phyloP scores from a whole-genome alignment of 768 basidiomycete genomes.

The Gloeopeniophorella convolvens region DNA sequence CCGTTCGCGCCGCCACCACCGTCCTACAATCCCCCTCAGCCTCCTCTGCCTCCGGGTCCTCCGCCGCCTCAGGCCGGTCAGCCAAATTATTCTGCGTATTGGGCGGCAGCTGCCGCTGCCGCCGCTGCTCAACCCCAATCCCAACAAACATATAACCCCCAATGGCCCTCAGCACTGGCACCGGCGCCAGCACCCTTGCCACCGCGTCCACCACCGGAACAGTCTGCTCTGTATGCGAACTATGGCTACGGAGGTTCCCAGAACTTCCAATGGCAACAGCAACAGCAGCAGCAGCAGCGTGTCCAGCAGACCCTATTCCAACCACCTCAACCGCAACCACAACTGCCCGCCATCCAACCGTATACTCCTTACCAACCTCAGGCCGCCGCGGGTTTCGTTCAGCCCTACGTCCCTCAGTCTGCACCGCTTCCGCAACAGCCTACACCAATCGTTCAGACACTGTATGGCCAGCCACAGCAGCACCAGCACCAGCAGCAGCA shows the following conservation, averaged over 20 bases:
- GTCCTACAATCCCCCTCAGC: constrained; percentile 62
- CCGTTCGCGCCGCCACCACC: constrained; percentile 64
- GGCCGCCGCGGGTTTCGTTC: constrained; percentile 49
- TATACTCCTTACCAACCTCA: constrained; percentile 75
- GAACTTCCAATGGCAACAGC: constrained; percentile 53
- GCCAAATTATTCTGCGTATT: constrained; percentile 74
- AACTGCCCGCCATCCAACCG: constrained; percentile 50
- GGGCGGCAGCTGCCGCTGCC: constrained; percentile 52
- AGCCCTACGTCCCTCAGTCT: constrained; percentile 61
- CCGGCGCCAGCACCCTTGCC: constrained; percentile 32
- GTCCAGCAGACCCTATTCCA: constrained; percentile 47
- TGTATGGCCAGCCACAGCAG: constrained; percentile 26
- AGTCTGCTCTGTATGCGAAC: constrained; percentile 82
- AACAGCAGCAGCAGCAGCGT: constrained; percentile 53
- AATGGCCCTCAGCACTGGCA: constrained; percentile 55
- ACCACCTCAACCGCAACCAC: constrained; percentile 43
- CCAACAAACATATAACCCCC: constrained; percentile 51
- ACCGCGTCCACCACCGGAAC: constrained; percentile 65
- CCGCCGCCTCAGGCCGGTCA: constrained; percentile 62
- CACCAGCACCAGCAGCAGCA: constrained; percentile 37
- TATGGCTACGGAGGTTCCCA: constrained; percentile 81
- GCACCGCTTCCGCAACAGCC: constrained; percentile 46
- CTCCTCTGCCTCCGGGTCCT: constrained; percentile 75
- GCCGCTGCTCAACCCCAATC: constrained; percentile 47
- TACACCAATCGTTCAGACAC: constrained; percentile 37